Evolutionary conservation across 2,329 filamentous ascomycete genomes (phyloP).

Genomic region (Neocucurbitaria cava): DNA sequence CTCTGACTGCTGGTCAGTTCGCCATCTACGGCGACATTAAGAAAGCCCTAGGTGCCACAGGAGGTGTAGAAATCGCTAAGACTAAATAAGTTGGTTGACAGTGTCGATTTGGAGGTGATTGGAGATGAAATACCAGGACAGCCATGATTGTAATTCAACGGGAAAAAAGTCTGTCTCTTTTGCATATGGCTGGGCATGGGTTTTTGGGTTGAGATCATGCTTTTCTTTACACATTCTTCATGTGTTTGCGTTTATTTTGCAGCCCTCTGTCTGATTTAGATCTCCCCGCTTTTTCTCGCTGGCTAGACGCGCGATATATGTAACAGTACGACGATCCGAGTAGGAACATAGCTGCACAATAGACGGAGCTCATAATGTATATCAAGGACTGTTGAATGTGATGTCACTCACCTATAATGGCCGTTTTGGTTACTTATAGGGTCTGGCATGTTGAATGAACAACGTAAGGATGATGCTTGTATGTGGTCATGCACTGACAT

Average conservation of each 20-base stretch:
- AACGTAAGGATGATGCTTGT: too few relatives aligned
- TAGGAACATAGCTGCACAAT: constrained; percentile 39
- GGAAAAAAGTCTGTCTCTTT: constrained; percentile 41
- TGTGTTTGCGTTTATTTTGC: constrained; percentile 37
- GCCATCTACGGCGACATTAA: constrained; percentile 83
- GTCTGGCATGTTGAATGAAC: too few relatives aligned
- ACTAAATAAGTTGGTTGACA: constrained; percentile 17
- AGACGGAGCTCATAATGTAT: constrained; percentile 33
- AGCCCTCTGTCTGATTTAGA: constrained; percentile 30
- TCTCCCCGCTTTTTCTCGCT: constrained; percentile 27
- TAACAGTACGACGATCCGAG: constrained; percentile 41
- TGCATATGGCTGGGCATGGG: constrained; percentile 39
- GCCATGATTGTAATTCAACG: constrained; percentile 30
- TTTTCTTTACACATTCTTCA: constrained; percentile 19
- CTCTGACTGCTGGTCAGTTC: constrained; percentile 71
- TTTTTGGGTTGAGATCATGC: constrained; percentile 18
- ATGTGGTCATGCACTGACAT: too few relatives aligned
- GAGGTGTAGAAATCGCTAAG: constrained; percentile 59
- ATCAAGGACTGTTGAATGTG: background rate
- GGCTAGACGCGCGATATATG: constrained; percentile 28
- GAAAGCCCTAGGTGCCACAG: constrained; percentile 71
- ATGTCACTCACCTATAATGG: background rate
- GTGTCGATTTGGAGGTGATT: constrained; percentile 17
- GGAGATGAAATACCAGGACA: constrained; percentile 43
- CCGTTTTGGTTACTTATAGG: too few relatives aligned